Conservation (phyloP, 768 basidiomycete genomes). For the Suillus plorans region DNA sequence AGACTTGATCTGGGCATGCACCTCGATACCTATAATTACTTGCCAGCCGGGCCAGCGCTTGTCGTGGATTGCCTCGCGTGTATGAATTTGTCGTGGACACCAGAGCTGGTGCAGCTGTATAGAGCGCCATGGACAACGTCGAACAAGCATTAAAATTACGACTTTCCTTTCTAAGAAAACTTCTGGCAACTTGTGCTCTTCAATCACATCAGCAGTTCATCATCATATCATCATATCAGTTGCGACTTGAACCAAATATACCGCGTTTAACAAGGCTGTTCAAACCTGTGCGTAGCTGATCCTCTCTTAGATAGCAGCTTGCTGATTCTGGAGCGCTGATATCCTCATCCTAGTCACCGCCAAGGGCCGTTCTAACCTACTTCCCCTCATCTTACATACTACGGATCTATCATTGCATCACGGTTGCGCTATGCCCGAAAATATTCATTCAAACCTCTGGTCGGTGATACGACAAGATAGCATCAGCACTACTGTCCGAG, state of each 20-base stretch:
- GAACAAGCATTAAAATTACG: constrained; percentile 20
- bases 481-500: background rate
- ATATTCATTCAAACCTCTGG: constrained; percentile 17
- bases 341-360: background rate
- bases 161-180: constrained; percentile 16
- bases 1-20: constrained; percentile 92
- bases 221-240: background rate
- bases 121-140: constrained; percentile 15
- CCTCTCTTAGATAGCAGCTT: background rate
- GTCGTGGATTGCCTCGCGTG: constrained; percentile 17
- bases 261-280: background rate
- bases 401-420: background rate
- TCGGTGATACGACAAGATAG: constrained; percentile 20
- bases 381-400: background rate
- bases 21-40: constrained; percentile 91
- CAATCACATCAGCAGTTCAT: background rate
- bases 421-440: background rate
- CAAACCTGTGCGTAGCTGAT: background rate
- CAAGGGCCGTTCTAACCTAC: background rate
- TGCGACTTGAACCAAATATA: background rate
- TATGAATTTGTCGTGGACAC: constrained; percentile 8
- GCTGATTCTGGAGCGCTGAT: background rate
- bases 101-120: constrained; percentile 18
- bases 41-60: constrained; percentile 83
- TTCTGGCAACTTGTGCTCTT: background rate